Base-by-base conservation (phyloP, 495 filamentous ascomycete genomes). In the Daldinia childiae region DNA sequence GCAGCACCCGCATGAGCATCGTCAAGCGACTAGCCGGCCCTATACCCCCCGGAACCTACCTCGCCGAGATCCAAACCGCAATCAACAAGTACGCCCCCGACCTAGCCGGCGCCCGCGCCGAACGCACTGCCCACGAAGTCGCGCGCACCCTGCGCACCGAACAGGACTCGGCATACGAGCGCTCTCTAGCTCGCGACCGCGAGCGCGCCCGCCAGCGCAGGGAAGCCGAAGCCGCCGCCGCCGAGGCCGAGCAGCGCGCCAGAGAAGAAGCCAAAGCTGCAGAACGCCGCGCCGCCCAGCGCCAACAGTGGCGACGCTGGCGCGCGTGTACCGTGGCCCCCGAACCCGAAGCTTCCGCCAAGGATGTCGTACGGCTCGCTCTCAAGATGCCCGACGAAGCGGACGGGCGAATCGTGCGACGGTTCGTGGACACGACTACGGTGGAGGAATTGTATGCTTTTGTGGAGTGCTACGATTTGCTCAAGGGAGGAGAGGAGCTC, bases 381-480 rank as follows among this genome's bases (percentile, higher is more conserved):
- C 83, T 99, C 27, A 90, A 94, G 64, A 86, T 97, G 80, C 88
- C 89, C 2, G 84, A 83, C 32, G 90, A 89, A 0, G 60, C 30
- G 12, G 87, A 55, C 30, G 27, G 81, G 4, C 83, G 94, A 1
- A 85, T 97, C 2, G 87, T 95, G 64, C 87, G 95, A 32, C 86
- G 83, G 55, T 98, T 99, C 72, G 72, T 81, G 1, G 81, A 84
- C 3, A 82, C 87, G 2, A 87, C 90, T 1, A 82, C 83, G 1
- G 80, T 98, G 29, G 95, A 99, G 76, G 94, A 97, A 73, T 80
- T 99, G 0, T 98, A 99, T 79, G 96, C 95, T 1, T 97, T 96
- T 79, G 94, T 98, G 2, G 96, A 98, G 75, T 98, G 95, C 79
- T 90, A 95, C 77, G 90, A 93, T 58, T 64, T 90, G 0, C 67